A percentile compares a stretch with the other conserved stretches of the same genome.
Conservation (phyloP, 108 stramenopile genomes). For the Bacterosira constricta region DNA sequence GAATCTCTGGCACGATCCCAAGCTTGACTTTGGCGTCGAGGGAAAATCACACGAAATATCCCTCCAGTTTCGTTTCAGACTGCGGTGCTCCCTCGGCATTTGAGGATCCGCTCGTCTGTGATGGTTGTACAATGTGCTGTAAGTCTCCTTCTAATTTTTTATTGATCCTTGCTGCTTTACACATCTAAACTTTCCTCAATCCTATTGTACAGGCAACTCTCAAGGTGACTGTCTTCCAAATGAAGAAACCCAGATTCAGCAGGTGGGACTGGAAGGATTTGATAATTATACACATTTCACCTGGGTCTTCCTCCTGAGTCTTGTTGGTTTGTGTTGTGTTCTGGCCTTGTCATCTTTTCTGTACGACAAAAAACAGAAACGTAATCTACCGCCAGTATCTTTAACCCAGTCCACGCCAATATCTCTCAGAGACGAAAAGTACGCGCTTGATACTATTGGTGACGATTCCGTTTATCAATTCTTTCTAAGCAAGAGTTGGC, state of each 20-base stretch:
- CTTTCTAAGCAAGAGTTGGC: slow-evolving; percentile 10
- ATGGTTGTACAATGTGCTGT: slow-evolving; percentile 19
- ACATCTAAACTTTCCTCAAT: not conserved
- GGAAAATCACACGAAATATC: not conserved
- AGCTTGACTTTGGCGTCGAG: not conserved
- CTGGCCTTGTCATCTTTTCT: not conserved
- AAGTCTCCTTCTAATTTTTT: too few relatives aligned
- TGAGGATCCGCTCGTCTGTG: not conserved
- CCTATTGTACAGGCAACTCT: not conserved
- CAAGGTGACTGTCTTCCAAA: not conserved
- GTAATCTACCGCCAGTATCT: not conserved
- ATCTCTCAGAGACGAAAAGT: not conserved
- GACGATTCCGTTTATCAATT: slow-evolving; percentile 9
- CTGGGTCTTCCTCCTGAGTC: not conserved
- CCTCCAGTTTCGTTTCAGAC: slow-evolving; percentile 5
- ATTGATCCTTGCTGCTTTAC: not conserved
- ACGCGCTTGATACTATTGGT: slow-evolving; percentile 5
- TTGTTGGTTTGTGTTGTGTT: not conserved
- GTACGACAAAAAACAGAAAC: not conserved
- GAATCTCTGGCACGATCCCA: slow-evolving; percentile 1
- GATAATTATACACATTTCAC: not conserved
- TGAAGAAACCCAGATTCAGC: too few relatives aligned
- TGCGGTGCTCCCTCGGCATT: slow-evolving; percentile 18
- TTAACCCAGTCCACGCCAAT: not conserved
- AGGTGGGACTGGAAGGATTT: too few relatives aligned